phyloP scores from a whole-genome alignment of 768 basidiomycete genomes.

The Tylopilus felleus region DNA sequence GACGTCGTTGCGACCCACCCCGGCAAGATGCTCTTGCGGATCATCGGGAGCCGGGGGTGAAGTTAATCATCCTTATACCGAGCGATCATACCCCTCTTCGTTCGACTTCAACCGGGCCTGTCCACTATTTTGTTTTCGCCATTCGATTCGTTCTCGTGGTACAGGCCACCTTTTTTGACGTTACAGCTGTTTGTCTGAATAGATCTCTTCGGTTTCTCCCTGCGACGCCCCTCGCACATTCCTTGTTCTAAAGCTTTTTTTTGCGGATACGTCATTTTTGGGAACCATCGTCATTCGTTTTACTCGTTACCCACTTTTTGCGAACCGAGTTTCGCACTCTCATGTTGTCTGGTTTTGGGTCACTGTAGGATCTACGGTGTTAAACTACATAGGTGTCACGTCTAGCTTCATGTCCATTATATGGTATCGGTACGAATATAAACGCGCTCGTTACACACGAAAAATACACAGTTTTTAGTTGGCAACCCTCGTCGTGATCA shows the following conservation, averaged over 20 bases:
- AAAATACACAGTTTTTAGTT: not conserved
- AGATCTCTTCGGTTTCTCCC: not conserved
- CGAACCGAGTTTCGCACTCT: not conserved
- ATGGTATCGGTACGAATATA: constrained; percentile 6
- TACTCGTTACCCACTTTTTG: not conserved
- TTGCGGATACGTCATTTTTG: not conserved
- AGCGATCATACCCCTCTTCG: not conserved
- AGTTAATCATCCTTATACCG: not conserved
- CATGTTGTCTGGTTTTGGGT: not conserved
- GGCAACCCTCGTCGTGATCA: constrained; percentile 12
- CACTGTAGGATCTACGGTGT: constrained; percentile 5
- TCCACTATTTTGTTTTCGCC: not conserved
- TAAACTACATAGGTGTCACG: constrained; percentile 5
- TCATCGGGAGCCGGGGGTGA: constrained; percentile 36
- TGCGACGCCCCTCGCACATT: not conserved
- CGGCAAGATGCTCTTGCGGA: constrained; percentile 54
- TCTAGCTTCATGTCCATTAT: constrained; percentile 1
- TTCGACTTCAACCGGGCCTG: constrained; percentile 7
- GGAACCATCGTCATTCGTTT: not conserved
- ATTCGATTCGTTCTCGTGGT: constrained; percentile 6
- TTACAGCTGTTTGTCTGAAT: not conserved
- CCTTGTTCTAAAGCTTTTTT: not conserved
- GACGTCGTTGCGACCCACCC: constrained; percentile 41
- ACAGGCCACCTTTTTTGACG: constrained; percentile 5
- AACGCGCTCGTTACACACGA: constrained; percentile 4